Base-by-base conservation (phyloP, 208 protist species). In the Leishmania mexicana region DNA sequence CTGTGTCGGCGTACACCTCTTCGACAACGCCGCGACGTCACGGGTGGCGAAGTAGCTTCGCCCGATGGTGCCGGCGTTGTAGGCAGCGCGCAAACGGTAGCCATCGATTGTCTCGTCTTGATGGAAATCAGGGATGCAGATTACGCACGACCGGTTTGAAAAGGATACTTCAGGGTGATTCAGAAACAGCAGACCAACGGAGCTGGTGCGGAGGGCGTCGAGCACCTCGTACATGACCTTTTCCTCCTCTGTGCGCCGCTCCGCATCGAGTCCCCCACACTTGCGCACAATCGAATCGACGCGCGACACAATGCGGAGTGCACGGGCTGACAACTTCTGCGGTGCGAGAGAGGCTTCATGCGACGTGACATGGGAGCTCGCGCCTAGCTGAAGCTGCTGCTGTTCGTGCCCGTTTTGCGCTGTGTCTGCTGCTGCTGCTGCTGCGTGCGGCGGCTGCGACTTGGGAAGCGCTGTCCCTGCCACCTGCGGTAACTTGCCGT, bases 141-240 rank as follows among this genome's bases (percentile, higher is more conserved):
- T 85, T 31, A 97, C 89, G 35, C 87, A 88, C 10, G 89, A 91
- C 35, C 91, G 89, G 78, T 95, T 97, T 13, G 94, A 95, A 49
- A 96, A 82, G 15, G 87, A 87, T n/a, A 97, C 85, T 68, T 96
- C 91, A 4, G 91, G 94, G 81, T 97, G 92, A 24, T 80, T 86
- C 45, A 87, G 72, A 81, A 95, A 97, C 10, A 96, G 85, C 19
- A 70, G 75, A 15, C 88, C 92, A 38, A 94, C 87, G 28, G 83
- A 78, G 42, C 86, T 92, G 58, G 83, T 86, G 81, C 80, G 85
- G 42, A 96, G 77, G 19, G 84, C 84, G 24, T 82, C 74, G n/a
- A 92, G 87, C 40, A 91, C 80, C 60, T 89, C 84, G 64, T 83
- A 92, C 89, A 93, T 90, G 28, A 73, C 83, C 64, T 81, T 74